Conservation (phyloP, 1,284 basidiomycete species). For the Farysia itapuensis region DNA sequence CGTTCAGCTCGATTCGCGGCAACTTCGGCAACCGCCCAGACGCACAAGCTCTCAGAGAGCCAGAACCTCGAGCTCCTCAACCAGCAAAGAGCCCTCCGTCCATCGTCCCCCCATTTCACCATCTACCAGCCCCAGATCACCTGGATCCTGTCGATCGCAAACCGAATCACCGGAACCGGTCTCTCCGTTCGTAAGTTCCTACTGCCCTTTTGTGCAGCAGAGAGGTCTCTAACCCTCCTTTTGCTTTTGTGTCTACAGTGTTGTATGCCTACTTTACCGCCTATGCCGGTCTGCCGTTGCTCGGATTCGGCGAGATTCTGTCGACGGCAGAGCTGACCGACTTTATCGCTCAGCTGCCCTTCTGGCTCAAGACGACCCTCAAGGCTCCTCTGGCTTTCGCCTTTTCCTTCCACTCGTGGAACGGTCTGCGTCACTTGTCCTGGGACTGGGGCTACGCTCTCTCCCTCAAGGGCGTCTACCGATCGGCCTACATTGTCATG, state of each 20-base stretch:
- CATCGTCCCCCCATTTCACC: constrained; percentile 86
- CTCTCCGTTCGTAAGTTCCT: constrained; percentile 62
- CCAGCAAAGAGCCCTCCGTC: constrained; percentile 78
- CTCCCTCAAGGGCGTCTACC: constrained; percentile 50
- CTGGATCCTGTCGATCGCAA: constrained; percentile 79
- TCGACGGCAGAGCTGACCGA: constrained; percentile 78
- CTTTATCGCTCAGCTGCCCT: constrained; percentile 65
- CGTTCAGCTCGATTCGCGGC: not conserved
- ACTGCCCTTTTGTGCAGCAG: not conserved
- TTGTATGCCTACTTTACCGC: constrained; percentile 85
- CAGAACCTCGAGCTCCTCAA: constrained; percentile 73
- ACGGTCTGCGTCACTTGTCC: constrained; percentile 84
- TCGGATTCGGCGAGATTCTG: constrained; percentile 65
- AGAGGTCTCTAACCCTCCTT: not conserved
- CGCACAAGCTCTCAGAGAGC: constrained; percentile 62
- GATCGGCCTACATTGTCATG: constrained; percentile 49
- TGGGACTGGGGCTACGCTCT: constrained; percentile 80
- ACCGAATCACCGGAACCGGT: constrained; percentile 80
- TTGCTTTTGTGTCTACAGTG: constrained; percentile 15
- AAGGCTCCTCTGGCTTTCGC: constrained; percentile 47
- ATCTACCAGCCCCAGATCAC: constrained; percentile 95
- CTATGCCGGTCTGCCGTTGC: constrained; percentile 80
- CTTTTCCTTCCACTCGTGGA: constrained; percentile 75
- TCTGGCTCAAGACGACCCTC: constrained; percentile 58
- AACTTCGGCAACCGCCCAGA: constrained; percentile 5